These are phyloP conservation scores for Fusarium tanahbumbuense DNA, from an alignment of 2,329 filamentous ascomycete genomes.

Conservation along the genomic window DNA sequence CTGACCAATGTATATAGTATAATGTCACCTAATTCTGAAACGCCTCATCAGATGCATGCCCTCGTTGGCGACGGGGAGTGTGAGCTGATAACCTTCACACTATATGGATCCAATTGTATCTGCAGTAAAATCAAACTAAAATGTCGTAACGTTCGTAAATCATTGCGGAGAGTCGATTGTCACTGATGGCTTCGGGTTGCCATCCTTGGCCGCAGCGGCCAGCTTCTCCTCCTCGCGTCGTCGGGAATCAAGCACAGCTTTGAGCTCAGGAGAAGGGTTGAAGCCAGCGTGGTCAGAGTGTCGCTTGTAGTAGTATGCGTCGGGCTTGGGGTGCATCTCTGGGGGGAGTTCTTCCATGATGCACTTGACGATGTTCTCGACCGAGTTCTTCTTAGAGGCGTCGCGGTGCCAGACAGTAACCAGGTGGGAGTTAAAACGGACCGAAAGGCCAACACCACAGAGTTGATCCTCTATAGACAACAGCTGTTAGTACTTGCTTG, in stretches of 20 bases:
- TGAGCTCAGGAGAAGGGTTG: constrained; percentile 70
- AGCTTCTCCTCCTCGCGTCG: constrained; percentile 57
- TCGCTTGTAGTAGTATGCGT: constrained; percentile 86
- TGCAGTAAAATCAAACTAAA: constrained; percentile 19
- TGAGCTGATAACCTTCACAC: constrained; percentile 24
- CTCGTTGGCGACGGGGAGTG: constrained; percentile 26
- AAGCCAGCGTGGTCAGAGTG: constrained; percentile 90
- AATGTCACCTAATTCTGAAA: constrained; percentile 44
- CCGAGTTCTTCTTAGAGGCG: constrained; percentile 80
- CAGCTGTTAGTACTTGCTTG: constrained; percentile 17
- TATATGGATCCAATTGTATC: constrained; percentile 18
- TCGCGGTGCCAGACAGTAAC: constrained; percentile 96
- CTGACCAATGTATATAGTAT: constrained; percentile 26
- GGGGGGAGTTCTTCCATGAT: constrained; percentile 79
- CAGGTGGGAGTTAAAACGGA: constrained; percentile 88
- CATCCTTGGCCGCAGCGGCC: constrained; percentile 38
- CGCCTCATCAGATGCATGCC: constrained; percentile 47
- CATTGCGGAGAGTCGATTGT: constrained; percentile 45
- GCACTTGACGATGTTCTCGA: constrained; percentile 77
- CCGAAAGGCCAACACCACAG: constrained; percentile 87
- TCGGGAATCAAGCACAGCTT: constrained; percentile 68
- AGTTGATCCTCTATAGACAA: constrained; percentile 77
- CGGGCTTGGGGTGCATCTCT: constrained; percentile 77
- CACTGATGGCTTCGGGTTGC: constrained; percentile 44
- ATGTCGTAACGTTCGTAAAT: constrained; percentile 36